Evolutionary conservation across 2,329 filamentous ascomycete species (phyloP), one percentile per base, ranked within the genome.

Genomic region (Alternaria consortialis): DNA sequence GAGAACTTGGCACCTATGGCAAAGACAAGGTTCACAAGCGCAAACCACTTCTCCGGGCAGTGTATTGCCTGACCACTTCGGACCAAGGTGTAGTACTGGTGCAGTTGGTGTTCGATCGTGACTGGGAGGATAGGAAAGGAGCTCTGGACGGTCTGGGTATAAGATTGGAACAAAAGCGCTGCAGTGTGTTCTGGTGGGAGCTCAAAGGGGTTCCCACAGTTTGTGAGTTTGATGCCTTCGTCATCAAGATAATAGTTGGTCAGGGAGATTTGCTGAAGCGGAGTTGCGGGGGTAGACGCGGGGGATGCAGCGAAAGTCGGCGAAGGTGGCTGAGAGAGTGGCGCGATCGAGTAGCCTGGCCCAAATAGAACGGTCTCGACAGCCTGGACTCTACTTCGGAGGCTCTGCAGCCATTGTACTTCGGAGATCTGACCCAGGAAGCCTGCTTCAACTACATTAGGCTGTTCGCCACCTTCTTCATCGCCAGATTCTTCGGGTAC

Each of bases 11-110:
- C 69, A 4, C 74, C 78, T 36, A 81, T 77, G n/a, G 79, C 79
- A 52, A 80, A 78, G 2, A 81, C 69, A 12, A 80, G 57, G 52
- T 81, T 80, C 15, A 80, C 51, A 12, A 77, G 71, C 7, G 72
- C 74, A 5, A 72, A 68, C 77, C 77, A 79, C 27, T 42, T 61
- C 7, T 60, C n/a, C 9, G 66, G 56, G 31, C 53, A 52, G 4
- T 56, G 54, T 43, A 60, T 44, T 13, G 50, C 37, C 23, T 58
- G 47, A 11, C 44, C 44, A 2, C 13, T 43, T 27, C 53, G 53
- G 3, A 63, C 31, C 25, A 58, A 13, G 5, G 57, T 34, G 46
- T 60, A 60, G 43, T 65, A 68, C 11, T 53, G 52, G 8, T 43
- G 43, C 7, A 68, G 58, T 9, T 68, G 47, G 13, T 42, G 31